These are phyloP conservation scores for Dactylonectria estremocensis DNA, from an alignment of 2,329 filamentous ascomycete genomes.

Conservation along the genomic window DNA sequence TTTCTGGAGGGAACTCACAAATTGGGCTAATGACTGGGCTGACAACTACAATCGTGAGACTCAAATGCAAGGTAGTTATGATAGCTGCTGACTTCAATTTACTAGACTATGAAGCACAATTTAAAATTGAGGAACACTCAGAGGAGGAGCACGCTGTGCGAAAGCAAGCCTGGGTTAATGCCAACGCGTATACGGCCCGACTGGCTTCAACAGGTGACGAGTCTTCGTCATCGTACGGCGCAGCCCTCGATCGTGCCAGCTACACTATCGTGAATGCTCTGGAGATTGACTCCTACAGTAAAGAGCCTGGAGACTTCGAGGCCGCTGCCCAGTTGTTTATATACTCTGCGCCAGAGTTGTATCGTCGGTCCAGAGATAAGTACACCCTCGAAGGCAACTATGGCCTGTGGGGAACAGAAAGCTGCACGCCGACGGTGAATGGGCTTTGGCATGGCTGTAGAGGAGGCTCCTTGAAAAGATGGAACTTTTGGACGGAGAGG, in stretches of 20 bases:
- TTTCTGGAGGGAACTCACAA: slow-evolving; percentile 25
- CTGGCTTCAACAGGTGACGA: slow-evolving; percentile 20
- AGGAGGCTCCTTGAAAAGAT: background rate
- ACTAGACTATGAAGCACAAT: slow-evolving; percentile 1
- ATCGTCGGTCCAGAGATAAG: slow-evolving; percentile 8
- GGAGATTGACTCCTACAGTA: background rate
- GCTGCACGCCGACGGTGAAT: background rate
- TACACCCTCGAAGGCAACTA: background rate
- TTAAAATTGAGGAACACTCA: background rate
- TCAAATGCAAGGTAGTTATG: background rate
- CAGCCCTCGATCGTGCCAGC: slow-evolving; percentile 17
- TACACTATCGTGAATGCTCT: slow-evolving; percentile 7
- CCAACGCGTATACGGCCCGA: slow-evolving; percentile 17
- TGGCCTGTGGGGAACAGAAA: no score
- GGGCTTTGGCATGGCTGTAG: slow-evolving; percentile 4
- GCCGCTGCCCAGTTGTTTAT: slow-evolving; percentile 27
- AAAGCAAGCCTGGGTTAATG: slow-evolving; percentile 15
- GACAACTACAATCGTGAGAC: slow-evolving; percentile 27
- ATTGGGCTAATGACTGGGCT: slow-evolving; percentile 18
- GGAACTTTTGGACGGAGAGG: slow-evolving; percentile 24
- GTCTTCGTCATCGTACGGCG: slow-evolving; percentile 13
- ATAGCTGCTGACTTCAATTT: background rate
- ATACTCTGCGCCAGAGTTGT: slow-evolving; percentile 8
- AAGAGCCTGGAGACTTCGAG: slow-evolving; percentile 6
- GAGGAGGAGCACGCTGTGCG: background rate